Evolutionary conservation across 2,329 filamentous ascomycete genomes (phyloP).

Genomic region (Myriosclerotinia curreyana): DNA sequence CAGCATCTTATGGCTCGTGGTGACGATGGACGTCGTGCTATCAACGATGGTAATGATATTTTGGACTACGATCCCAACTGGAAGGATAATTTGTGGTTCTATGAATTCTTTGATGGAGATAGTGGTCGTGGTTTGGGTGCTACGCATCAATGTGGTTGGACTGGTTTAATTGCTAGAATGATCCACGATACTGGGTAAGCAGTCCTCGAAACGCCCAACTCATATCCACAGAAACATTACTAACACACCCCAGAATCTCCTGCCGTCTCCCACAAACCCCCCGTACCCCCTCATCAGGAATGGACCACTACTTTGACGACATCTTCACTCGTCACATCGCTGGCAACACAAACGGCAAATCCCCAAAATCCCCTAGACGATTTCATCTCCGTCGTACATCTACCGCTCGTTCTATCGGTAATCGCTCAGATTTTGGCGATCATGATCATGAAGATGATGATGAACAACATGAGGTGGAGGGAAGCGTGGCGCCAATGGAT

Average conservation of each 20-base stretch:
- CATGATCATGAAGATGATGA: conserved; percentile 31
- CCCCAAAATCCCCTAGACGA: conserved; percentile 44
- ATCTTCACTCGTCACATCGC: conserved; percentile 62
- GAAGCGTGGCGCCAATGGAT: conserved; percentile 49
- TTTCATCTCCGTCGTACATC: conserved; percentile 69
- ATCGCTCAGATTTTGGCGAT: conserved; percentile 71
- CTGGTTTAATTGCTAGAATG: conserved; percentile 90
- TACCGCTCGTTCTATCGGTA: conserved; percentile 77
- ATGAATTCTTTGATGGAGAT: conserved; percentile 96
- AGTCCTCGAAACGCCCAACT: conserved; percentile 5
- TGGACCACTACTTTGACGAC: conserved; percentile 95
- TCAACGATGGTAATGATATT: conserved; percentile 79
- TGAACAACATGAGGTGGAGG: conserved; percentile 38
- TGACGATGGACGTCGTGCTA: conserved; percentile 81
- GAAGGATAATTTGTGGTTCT: conserved; percentile 93
- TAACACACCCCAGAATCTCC: conserved; percentile 62
- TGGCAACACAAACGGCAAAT: conserved; percentile 31
- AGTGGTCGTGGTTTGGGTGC: conserved; percentile 84
- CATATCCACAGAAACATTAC: conserved; percentile 29
- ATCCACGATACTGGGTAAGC: conserved; percentile 95
- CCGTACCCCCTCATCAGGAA: conserved; percentile 76
- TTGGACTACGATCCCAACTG: conserved; percentile 91
- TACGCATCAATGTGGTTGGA: conserved; percentile 96
- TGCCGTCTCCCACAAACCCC: conserved; percentile 92
- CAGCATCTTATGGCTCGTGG: conserved; percentile 86